Conservation (phyloP, 176 grass and related monocot species). For the Carex myosuroides region DNA sequence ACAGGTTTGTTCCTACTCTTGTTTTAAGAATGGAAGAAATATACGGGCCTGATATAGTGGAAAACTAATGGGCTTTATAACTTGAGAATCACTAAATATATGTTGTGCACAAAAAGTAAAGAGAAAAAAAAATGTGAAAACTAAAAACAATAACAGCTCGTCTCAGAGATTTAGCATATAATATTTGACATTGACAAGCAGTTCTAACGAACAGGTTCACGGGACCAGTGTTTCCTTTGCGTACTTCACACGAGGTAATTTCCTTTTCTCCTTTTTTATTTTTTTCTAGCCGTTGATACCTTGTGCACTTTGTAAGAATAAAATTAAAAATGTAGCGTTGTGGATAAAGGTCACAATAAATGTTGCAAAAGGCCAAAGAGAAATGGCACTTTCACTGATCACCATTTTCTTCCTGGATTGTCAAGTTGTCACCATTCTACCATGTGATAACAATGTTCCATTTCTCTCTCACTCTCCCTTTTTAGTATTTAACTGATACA, state of each 20-base stretch:
- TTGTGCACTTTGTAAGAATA: slow-evolving; percentile 1
- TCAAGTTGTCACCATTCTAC: background rate
- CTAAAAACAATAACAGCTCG: background rate
- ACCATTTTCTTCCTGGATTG: background rate
- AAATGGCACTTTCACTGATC: slow-evolving; percentile 1
- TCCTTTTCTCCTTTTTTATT: background rate
- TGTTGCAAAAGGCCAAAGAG: background rate
- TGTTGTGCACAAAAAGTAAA: too few relatives aligned
- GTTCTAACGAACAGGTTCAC: background rate
- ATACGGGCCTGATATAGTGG: background rate
- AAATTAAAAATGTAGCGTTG: background rate
- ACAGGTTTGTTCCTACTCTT: background rate
- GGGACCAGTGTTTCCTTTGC: background rate
- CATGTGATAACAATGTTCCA: background rate
- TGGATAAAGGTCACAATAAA: slow-evolving; percentile 2
- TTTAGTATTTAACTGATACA: background rate
- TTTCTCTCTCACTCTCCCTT: background rate
- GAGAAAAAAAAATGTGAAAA: background rate
- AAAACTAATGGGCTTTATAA: background rate
- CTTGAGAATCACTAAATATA: too few relatives aligned
- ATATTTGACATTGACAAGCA: background rate
- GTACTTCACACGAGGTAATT: background rate
- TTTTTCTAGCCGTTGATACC: background rate
- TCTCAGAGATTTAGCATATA: background rate
- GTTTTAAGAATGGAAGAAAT: background rate